These are phyloP conservation scores for Dissoconium aciculare DNA, from an alignment of 2,329 filamentous ascomycete species.

Conservation along the genomic window DNA sequence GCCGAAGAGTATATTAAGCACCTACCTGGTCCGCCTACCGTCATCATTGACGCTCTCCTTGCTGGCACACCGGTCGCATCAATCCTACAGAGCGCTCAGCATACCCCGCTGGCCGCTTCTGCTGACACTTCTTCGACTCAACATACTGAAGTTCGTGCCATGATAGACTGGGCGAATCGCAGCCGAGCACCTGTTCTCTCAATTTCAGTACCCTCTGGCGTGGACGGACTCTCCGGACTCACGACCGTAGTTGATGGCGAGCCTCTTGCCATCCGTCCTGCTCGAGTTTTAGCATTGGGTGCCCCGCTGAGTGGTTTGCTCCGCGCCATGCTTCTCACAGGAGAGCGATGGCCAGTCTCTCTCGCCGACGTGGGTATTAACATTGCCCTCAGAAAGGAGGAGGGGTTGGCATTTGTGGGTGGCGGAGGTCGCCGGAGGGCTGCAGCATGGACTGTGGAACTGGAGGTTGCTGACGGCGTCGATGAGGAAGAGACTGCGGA, in stretches of 20 bases:
- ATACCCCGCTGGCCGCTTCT: slow-evolving; percentile 28
- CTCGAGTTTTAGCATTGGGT: slow-evolving; percentile 71
- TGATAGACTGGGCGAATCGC: slow-evolving; percentile 89
- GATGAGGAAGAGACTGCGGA: no score
- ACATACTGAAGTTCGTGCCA: slow-evolving; percentile 69
- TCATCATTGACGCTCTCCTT: slow-evolving; percentile 80
- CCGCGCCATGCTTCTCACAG: slow-evolving; percentile 55
- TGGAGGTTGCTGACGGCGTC: slow-evolving; percentile 17
- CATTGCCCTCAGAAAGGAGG: slow-evolving; percentile 67
- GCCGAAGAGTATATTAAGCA: slow-evolving; percentile 39
- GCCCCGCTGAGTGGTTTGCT: slow-evolving; percentile 75
- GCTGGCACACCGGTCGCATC: no score
- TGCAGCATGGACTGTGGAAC: slow-evolving; percentile 68
- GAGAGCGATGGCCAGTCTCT: slow-evolving; percentile 54
- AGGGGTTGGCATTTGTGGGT: slow-evolving; percentile 76
- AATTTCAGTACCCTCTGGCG: slow-evolving; percentile 80
- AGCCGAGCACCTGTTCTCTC: slow-evolving; percentile 69
- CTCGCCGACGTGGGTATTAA: slow-evolving; percentile 80
- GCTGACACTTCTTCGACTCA: slow-evolving; percentile 38
- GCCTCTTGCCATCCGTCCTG: slow-evolving; percentile 63
- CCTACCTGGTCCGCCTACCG: slow-evolving; percentile 50
- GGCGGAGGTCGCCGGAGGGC: no score
- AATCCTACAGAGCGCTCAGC: slow-evolving; percentile 80
- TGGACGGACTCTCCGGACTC: slow-evolving; percentile 63
- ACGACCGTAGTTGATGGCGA: slow-evolving; percentile 54